phyloP scores from a whole-genome alignment of 257 asterid genomes.

The Solanum rostratum region DNA sequence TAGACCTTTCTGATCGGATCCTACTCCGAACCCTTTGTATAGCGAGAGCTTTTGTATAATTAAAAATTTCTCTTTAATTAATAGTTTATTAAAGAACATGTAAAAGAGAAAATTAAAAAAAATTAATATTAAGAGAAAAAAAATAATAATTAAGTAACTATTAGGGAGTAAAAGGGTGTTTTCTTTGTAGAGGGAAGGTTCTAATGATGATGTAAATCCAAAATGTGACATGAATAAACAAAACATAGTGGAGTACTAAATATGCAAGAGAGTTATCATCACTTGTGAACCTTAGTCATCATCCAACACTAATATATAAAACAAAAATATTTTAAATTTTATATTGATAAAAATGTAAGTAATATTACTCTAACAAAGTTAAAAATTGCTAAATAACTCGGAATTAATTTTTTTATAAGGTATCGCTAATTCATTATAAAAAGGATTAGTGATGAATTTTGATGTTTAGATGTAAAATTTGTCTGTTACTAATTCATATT shows the following conservation, averaged over 20 bases:
- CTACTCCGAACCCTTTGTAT: too few relatives aligned
- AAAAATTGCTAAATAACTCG: neutral
- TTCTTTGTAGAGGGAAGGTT: neutral
- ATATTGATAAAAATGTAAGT: neutral
- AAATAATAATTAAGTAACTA: neutral
- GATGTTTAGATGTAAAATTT: neutral
- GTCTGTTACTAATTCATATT: neutral
- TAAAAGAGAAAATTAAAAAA: neutral
- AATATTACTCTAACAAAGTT: neutral
- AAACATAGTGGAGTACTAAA: neutral
- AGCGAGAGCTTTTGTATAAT: too few relatives aligned
- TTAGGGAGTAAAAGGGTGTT: neutral
- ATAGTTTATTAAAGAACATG: neutral
- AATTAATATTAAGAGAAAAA: neutral
- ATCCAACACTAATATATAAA: conserved; percentile 1
- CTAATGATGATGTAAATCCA: neutral
- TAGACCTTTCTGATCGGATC: too few relatives aligned
- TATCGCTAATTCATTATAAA: neutral
- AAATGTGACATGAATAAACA: neutral
- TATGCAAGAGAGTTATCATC: neutral
- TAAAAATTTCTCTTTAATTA: neutral
- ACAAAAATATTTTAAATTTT: neutral
- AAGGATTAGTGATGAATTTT: neutral
- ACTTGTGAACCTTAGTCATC: neutral
- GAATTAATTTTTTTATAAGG: neutral